Base-by-base conservation (phyloP, 2,329 filamentous ascomycete species). In the Penicillium sp. region DNA sequence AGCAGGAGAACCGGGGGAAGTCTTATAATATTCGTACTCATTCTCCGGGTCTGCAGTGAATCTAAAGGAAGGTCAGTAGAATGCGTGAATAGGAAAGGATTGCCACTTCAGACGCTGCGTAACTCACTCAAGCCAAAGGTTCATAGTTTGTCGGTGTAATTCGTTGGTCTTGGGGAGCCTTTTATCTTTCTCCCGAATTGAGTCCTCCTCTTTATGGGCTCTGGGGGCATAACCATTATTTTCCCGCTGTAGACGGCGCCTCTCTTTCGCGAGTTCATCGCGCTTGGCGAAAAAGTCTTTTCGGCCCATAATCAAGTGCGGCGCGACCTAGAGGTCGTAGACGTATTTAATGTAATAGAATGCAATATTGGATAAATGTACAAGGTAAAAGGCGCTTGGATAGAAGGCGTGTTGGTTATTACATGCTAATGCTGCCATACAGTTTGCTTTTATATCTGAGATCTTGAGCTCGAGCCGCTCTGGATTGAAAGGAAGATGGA, bases 141-240 rank as follows among this genome's bases (percentile, higher is more conserved):
- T 28, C 6, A 49, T 16, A 4, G 40, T 38, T 37, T 49, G 1
- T 39, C 18, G 13, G 11, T 49, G 19, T 49, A 47, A 19, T 13
- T 34, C 9, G 13, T 49, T 49, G 7, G 46, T 49, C 4, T 33
- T 39, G 7, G 27, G 27, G 25, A 47, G 44, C 22, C 35, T 49
- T 19, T 33, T 49, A 2, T 49, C 46, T 39, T 49, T 49, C 34
- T 49, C 41, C 41, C 46, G 33, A 38, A 49, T 42, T 14, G 7
- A 34, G 16, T 43, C 46, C 36, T 49, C 40, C 34, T 38, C 13
- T 35, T 19, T 49, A 37, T 43, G 7, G 39, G 40, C 8, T 18
- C 39, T 1, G 3, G 46, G 46, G 28, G 30, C 2, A 38, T 49
- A 49, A 16, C 39, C 27, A 25, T 49, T 49, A 18, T 25, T 49